Percentiles rank a stretch among this genome's conserved stretches.
These are phyloP conservation scores for Fusarium albidum DNA, from an alignment of 2,329 filamentous ascomycete species.

Conservation along the genomic window DNA sequence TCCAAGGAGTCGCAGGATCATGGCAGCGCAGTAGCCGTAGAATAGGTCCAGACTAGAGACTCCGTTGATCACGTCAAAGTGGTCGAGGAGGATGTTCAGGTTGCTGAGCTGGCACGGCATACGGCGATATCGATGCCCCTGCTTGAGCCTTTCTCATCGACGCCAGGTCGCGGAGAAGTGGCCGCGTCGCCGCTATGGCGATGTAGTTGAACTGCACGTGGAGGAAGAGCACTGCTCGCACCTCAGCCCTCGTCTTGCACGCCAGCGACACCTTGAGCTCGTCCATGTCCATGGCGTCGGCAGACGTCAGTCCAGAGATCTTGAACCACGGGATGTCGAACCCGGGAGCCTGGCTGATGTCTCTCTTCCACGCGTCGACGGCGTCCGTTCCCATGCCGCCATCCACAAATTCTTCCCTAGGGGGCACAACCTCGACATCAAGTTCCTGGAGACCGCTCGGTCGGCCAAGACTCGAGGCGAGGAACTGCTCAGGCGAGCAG, in stretches of 20 bases:
- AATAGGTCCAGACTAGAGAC: slow-evolving; percentile 47
- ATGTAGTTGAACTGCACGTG: slow-evolving; percentile 46
- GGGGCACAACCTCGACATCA: slow-evolving; percentile 46
- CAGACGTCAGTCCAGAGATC: not conserved
- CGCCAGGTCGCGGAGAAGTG: slow-evolving; percentile 37
- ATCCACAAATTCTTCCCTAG: slow-evolving; percentile 40
- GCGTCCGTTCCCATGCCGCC: slow-evolving; percentile 41
- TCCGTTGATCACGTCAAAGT: slow-evolving; percentile 45
- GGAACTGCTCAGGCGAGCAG: slow-evolving; percentile 48
- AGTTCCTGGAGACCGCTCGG: slow-evolving; percentile 46
- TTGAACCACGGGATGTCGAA: slow-evolving; percentile 28
- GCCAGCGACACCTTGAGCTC: slow-evolving; percentile 39
- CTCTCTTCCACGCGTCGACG: slow-evolving; percentile 18
- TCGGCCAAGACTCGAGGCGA: slow-evolving; percentile 47
- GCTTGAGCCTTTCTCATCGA: slow-evolving; percentile 6
- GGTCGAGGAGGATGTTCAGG: slow-evolving; percentile 43
- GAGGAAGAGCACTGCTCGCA: slow-evolving; percentile 42
- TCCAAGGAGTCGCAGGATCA: slow-evolving; percentile 36
- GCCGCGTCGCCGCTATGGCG: slow-evolving; percentile 43
- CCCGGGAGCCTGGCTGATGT: slow-evolving; percentile 24
- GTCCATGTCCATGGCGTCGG: slow-evolving; percentile 37
- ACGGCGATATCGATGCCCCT: slow-evolving; percentile 1
- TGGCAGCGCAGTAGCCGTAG: slow-evolving; percentile 46
- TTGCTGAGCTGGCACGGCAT: slow-evolving; percentile 42
- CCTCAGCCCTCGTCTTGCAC: slow-evolving; percentile 39